Base-by-base conservation (phyloP, 2,329 filamentous ascomycete genomes). In the Fusarium stilboides region DNA sequence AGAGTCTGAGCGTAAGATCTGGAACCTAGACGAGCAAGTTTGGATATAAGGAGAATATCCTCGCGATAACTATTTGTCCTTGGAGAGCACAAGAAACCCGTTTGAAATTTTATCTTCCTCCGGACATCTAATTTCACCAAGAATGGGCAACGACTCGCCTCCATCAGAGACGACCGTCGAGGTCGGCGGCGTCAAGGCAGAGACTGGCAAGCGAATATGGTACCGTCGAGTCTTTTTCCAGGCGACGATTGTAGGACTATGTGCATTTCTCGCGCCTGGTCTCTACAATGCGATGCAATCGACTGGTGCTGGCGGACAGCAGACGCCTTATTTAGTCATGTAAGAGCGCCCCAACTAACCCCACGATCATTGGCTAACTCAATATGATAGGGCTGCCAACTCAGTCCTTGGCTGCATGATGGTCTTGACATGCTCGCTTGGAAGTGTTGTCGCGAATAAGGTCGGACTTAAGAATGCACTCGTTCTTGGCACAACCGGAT, bases 221-320 rank as follows among this genome's bases (percentile, higher is more conserved):
- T 46, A 31, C 10, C 44, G 44, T 5, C 17, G 44, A 31, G 44
- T 46, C 26, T 46, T 46, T 15, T 46, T 46, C 15, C 44, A 46
- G n/a, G 36, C 47, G 33, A 59, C 61, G 5, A 28, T 60, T 15
- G 55, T 64, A 15, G 61, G 55, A 10, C 43, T 64, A 37, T 26
- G 47, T 7, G 55, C 55, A 2, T 64, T 64, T 37, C 39, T 55
- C 8, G 54, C 59, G 83, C 2, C 60, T 81, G 5, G 83, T 80
- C 20, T 82, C 80, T 36, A 55, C 47, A 56, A 60, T 51, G 61
- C 61, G 13, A 64, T 64, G 55, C 58, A 64, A 26, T 64, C 61
- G 7, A 55, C 57, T 6, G 60, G 60, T 3, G 60, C 60, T 28
- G 60, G 60, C 13, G 60, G 60, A 5, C 60, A 63, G 31, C 60